phyloP scores from a whole-genome alignment of 2,329 filamentous ascomycete genomes.

The Pseudopithomyces chartarum region DNA sequence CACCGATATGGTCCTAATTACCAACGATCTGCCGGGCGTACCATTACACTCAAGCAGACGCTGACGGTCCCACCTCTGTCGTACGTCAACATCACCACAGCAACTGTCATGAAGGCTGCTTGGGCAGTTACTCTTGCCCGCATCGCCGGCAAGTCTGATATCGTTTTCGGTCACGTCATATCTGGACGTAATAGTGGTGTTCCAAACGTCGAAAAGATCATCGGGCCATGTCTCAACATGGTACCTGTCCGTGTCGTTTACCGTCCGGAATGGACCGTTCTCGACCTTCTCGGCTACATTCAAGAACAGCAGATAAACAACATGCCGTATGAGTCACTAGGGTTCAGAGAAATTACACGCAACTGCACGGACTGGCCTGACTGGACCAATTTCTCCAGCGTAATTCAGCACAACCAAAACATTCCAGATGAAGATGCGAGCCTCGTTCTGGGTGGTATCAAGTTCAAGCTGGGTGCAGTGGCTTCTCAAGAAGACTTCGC shows the following conservation, averaged over 20 bases:
- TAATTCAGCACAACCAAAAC: conserved; percentile 41
- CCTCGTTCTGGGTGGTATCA: conserved; percentile 51
- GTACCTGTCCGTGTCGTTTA: conserved; percentile 49
- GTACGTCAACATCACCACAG: conserved; percentile 43
- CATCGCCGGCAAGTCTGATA: conserved; percentile 43
- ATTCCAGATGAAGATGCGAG: conserved; percentile 47
- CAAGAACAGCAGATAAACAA: conserved; percentile 52
- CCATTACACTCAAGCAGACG: conserved; percentile 32
- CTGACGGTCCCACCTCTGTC: conserved; percentile 27
- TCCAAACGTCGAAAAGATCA: conserved; percentile 43
- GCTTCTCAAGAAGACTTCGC: conserved; percentile 40
- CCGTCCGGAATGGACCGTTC: conserved; percentile 39
- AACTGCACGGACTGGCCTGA: conserved; percentile 45
- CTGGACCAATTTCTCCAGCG: conserved; percentile 43
- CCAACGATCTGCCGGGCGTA: conserved; percentile 33
- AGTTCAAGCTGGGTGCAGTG: conserved; percentile 35
- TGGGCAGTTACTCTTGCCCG: conserved; percentile 51
- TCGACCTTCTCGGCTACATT: conserved; percentile 46
- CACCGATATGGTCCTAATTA: conserved; percentile 40
- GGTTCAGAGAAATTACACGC: conserved; percentile 40
- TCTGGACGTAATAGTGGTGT: conserved; percentile 47
- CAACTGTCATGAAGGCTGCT: conserved; percentile 53
- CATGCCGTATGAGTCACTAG: conserved; percentile 41
- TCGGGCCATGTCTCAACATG: conserved; percentile 51
- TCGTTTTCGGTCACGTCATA: conserved; percentile 51